A percentile compares a stretch with the other conserved stretches of the same genome.
Conservation (phyloP, 2,329 filamentous ascomycete species). For the Talaromyces sp. region DNA sequence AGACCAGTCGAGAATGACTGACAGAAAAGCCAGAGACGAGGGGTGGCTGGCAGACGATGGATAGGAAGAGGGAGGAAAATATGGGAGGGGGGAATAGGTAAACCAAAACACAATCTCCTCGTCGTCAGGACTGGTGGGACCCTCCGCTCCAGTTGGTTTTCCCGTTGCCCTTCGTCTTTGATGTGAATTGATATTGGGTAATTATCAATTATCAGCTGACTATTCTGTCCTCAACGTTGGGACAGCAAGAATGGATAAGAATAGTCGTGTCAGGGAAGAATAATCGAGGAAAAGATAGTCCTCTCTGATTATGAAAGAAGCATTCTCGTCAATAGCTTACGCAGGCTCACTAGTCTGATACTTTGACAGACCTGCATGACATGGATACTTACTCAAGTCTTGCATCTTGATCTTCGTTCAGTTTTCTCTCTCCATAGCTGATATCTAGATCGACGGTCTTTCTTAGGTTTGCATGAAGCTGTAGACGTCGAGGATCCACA, state of each 20-base stretch:
- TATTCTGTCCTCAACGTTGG: neutral
- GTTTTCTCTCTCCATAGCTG: neutral
- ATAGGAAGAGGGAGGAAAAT: neutral
- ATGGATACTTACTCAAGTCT: neutral
- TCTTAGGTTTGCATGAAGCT: neutral
- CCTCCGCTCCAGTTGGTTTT: neutral
- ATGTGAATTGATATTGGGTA: conserved; percentile 1
- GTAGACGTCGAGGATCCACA: conserved; percentile 2
- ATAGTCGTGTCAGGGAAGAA: neutral
- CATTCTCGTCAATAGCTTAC: neutral
- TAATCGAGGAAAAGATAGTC: neutral
- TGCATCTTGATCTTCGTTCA: neutral
- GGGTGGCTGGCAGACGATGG: neutral
- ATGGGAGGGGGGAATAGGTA: neutral
- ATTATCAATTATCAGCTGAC: neutral
- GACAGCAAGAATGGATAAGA: neutral
- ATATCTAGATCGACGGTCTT: neutral
- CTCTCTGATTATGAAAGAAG: neutral
- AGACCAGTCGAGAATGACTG: neutral
- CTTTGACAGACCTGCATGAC: neutral
- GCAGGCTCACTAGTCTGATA: neutral
- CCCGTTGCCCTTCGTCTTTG: neutral
- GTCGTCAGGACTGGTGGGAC: neutral
- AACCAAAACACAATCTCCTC: neutral
- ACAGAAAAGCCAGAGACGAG: neutral